Evolutionary conservation across 345 rosid genomes (phyloP), one percentile per base, ranked within the genome.

Genomic region (Nephelium lappaceum): DNA sequence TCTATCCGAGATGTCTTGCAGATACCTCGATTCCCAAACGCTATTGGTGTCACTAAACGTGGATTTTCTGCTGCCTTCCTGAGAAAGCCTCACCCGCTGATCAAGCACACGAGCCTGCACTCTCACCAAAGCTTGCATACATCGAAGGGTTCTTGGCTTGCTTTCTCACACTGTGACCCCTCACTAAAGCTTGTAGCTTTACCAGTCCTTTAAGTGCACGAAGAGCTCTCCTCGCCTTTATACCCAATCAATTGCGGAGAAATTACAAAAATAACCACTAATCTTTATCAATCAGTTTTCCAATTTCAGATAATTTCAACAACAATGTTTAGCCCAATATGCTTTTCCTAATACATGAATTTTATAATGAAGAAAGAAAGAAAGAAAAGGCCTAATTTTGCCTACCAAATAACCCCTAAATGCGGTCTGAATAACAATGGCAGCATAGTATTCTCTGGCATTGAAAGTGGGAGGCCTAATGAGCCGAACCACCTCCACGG

Each of bases 91-190:
- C 62, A 86, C 79, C 41, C 98, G 89, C 74, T 93, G 96, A 86
- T 92, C 92, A 68, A 90, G 90, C 39, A 91, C 91, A 31, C 94
- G 88, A 51, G 95, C 81, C 69, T 93, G 94, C 47, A 93, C 97
- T 69, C 96, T 86, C 73, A 91, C 95, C 73, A 93, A 89, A 75
- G 95, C 95, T 85, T 93, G 97, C 97, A 93, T 93, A 88, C 95
- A 93, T 62, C 88, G 79, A 57, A 93, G 81, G 0, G 97, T 93
- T 91, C 76, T 91, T 93, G 36, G 95, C 94, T 86, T 91, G 97
- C 74, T 93, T 91, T 79, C 97, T 90, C 81, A 93, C 97, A 78
- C 90, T 93, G 78, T 91, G 95, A 73, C 95, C 97, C 67, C 97
- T 90, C 24, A 93, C 94, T 62, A 93, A 78, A 69, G 97, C 97